Base-by-base conservation (phyloP, 139 green algal genomes). In the Astrephomene gubernaculifera region DNA sequence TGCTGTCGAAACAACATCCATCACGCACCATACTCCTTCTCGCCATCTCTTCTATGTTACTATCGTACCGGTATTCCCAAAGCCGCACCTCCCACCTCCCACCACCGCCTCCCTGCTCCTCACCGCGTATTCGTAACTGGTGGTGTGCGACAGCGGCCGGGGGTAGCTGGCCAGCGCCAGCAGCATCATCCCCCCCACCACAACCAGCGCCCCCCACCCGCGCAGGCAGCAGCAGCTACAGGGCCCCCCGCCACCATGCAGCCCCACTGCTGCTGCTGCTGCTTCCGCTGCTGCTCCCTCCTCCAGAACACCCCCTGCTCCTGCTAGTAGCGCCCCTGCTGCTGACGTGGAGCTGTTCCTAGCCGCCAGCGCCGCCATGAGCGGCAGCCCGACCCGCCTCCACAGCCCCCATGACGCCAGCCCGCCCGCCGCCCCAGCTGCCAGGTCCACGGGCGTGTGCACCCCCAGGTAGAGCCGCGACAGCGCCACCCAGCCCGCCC, bases 121-220 rank as follows among this genome's bases (percentile, higher is more conserved):
- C 52, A 80, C 71, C 52, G 82, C 63, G 57, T 87, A 87, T 27
- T 74, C 71, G 60, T 76, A 87, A 71, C 71, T 82, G 53, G 69
- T 87, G 27, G 71, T 87, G 70, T 82, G 72, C 49, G 31, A 43
- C 57, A 43, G 0, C 8, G 82, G 82, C 43, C 27, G 8, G 41
- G 82, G 82, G 71, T 87, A 87, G 25, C 29, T 68, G 27, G 12
- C 35, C 57, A 87, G 57, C 33, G 60, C 54, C 57, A 45, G 27
- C 41, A 87, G 19, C 31, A 76, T 65, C 24, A 35, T 38, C 27
- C 27, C 49, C 0, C n/a, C 49, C 49, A 68, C n/a, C 39, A 41
- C 35, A 39, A 8, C 43, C 43, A 74, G 27, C 17, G 4, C 78
- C 61, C 31, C 54, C 72, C n/a, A 81, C 4, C 35, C 74, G 31